Evolutionary conservation across 441 rosid species (phyloP), one percentile per base, ranked within the genome.

Genomic region (Omphalea diandra): DNA sequence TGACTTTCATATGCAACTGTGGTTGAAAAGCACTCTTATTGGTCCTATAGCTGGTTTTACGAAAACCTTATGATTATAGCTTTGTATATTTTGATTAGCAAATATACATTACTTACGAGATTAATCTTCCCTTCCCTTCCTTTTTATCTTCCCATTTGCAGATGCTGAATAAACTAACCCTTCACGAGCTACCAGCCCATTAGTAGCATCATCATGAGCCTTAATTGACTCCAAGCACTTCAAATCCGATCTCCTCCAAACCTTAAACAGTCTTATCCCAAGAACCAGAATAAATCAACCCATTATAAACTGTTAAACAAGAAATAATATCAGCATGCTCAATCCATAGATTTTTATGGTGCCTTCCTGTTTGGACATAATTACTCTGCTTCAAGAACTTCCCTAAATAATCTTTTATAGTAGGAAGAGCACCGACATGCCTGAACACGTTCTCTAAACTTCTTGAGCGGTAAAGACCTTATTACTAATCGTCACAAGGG

Each of bases 191-290:
- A 79, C 86, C 61, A 93, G 67, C 32, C 83, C 86, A 14, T 89
- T 90, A 9, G 89, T 87, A 0, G 98, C 96, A 55, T 93, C 98
- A 49, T 90, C 97, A 54, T 93, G 98, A 40, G 98, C 98, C 63
- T 85, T 85, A 35, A 93, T 93, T 15, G 98, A 93, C 44, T 93
- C 98, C 73, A 93, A 67, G 31, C 98, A 93, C 85, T 89, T 90
- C 65, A 93, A 82, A 82, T 90, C 98, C 1, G 91, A 85, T 18
- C 87, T 29, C 69, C 96, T 87, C 98, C 98, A 93, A 4, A 93
- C 94, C 71, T 93, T 93, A 2, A 93, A 82, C n/a, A 12, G 96
- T 88, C 76, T 88, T 93, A 49, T 93, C 98, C 98, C 98, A 90
- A 1, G 97, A 90, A 2, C 98, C 98, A 0, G 98, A 93, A 75